Percentiles rank a stretch among this genome's conserved stretches.
phyloP scores from a whole-genome alignment of 805 yeast genomes.

The Dipodascus albidus region DNA sequence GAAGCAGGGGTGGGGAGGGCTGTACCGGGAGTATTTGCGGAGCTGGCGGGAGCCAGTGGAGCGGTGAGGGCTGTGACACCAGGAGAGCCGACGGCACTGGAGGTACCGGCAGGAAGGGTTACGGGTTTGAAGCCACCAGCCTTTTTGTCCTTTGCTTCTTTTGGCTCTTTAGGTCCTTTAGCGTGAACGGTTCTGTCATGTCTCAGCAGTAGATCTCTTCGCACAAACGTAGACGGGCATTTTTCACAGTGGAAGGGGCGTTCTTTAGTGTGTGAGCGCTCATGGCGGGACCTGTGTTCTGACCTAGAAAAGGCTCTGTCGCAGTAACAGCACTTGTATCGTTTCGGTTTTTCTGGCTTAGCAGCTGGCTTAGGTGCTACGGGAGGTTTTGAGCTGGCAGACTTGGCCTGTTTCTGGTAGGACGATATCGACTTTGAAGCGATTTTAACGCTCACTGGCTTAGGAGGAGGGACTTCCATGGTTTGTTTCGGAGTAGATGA shows the following conservation, averaged over 20 bases:
- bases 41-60: background rate
- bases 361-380: background rate
- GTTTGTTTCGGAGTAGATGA: background rate
- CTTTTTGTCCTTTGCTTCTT: background rate
- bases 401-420: background rate
- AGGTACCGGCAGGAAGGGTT: background rate
- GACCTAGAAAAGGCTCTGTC: slow-evolving; percentile 71
- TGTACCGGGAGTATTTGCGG: no score
- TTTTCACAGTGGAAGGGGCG: slow-evolving; percentile 66
- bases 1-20: background rate
- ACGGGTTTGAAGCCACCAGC: background rate
- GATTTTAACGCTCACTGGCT: background rate
- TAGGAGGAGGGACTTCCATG: background rate
- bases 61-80: background rate
- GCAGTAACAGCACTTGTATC: slow-evolving; percentile 69
- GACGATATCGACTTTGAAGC: background rate
- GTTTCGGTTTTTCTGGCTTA: slow-evolving; percentile 25
- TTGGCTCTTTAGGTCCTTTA: slow-evolving; percentile 4
- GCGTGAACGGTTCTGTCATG: slow-evolving; percentile 71
- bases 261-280: slow-evolving; percentile 68
- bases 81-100: background rate
- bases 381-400: background rate
- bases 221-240: slow-evolving; percentile 62
- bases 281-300: slow-evolving; percentile 70
- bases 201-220: slow-evolving; percentile 65